Evolutionary conservation across 345 rosid species (phyloP).

Genomic region (Lenwebbia sp.): DNA sequence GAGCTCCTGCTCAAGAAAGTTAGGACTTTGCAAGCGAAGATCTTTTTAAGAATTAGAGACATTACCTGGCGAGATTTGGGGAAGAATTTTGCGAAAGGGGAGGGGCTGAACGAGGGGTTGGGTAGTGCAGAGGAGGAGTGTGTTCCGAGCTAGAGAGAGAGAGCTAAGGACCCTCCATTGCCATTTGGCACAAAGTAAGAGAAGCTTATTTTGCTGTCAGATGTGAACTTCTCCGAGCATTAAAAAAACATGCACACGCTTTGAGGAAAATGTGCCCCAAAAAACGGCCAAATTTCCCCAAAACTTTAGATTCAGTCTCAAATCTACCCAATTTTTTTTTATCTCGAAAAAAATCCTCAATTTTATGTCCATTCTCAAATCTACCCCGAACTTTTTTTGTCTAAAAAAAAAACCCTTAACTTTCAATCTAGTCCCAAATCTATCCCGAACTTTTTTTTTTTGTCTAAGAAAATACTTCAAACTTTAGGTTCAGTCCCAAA

Average conservation of each 20-base stretch:
- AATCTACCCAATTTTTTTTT: too few species aligned
- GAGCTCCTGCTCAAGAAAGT: background rate
- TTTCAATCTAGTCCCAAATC: too few species aligned
- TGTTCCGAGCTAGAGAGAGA: background rate
- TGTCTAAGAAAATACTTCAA: too few species aligned
- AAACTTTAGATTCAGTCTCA: background rate
- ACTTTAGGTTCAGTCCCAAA: too few species aligned
- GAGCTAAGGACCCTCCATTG: constrained; percentile 47
- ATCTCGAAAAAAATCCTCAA: too few species aligned
- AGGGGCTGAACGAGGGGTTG: background rate
- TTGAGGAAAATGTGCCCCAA: constrained; percentile 6
- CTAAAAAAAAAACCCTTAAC: too few species aligned
- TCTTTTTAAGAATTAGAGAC: background rate
- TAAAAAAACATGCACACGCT: constrained; percentile 20
- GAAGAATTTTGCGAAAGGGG: background rate
- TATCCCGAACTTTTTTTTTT: too few species aligned
- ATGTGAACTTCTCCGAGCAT: constrained; percentile 34
- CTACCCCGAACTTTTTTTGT: too few species aligned
- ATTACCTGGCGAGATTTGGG: background rate
- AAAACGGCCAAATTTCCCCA: too few species aligned
- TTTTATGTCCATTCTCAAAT: too few species aligned
- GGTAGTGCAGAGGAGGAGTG: background rate
- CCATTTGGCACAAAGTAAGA: constrained; percentile 28
- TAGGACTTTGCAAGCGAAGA: background rate
- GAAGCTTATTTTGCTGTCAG: constrained; percentile 26